A percentile compares a stretch with the other conserved stretches of the same genome.
Evolutionary conservation across 768 basidiomycete species (phyloP).

Genomic region (Pleurotus ostreatus): DNA sequence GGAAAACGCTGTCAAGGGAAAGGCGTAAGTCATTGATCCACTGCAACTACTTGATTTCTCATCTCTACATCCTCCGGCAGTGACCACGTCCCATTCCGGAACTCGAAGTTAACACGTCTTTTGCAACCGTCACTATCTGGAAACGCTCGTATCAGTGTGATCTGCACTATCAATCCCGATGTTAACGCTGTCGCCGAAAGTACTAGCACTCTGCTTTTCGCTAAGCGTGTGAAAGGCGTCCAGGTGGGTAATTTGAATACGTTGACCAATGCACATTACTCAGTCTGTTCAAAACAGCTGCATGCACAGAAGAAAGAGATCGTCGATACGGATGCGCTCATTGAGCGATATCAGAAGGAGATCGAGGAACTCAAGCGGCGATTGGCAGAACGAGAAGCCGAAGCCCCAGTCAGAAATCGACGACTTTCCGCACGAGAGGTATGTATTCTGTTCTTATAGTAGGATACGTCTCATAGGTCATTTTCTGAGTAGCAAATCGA

Average conservation of each 20-base stretch:
- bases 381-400: slow-evolving; percentile 65
- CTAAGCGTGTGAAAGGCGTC: slow-evolving; percentile 87
- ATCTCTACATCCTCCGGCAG: slow-evolving; percentile 24
- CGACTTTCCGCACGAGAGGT: slow-evolving; percentile 52
- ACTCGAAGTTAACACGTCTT: slow-evolving; percentile 91
- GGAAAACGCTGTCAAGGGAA: slow-evolving; percentile 78
- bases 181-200: slow-evolving; percentile 75
- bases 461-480: neutral
- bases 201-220: slow-evolving; percentile 86
- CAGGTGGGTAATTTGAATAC: slow-evolving; percentile 39
- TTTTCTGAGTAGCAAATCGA: slow-evolving; percentile 61
- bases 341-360: slow-evolving; percentile 92
- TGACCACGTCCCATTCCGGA: slow-evolving; percentile 92
- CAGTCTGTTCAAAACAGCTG: slow-evolving; percentile 35
- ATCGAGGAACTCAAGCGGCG: slow-evolving; percentile 85
- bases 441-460: neutral
- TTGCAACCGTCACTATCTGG: slow-evolving; percentile 94
- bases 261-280: neutral
- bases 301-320: slow-evolving; percentile 92
- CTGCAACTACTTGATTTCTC: neutral
- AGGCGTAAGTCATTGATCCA: slow-evolving; percentile 40
- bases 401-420: slow-evolving; percentile 45
- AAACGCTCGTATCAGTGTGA: slow-evolving; percentile 92
- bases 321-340: slow-evolving; percentile 88
- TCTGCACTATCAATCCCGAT: slow-evolving; percentile 94